phyloP scores from a whole-genome alignment of 257 asterid genomes.

The Petunia axillaris region DNA sequence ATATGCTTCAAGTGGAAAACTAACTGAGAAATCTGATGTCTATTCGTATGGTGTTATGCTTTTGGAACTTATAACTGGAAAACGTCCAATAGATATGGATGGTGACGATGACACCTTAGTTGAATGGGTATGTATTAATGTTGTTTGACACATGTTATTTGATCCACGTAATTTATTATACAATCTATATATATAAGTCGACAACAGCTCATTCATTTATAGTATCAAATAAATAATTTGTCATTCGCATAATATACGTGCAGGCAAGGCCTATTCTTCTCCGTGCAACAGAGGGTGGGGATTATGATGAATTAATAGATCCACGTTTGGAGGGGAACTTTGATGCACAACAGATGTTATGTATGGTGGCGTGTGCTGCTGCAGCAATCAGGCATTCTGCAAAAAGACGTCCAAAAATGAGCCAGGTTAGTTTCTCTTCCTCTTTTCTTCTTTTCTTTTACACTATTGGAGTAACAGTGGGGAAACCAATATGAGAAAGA shows the following conservation, averaged over 20 bases:
- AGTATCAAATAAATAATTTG: neutral
- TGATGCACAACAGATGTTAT: slow-evolving; percentile 70
- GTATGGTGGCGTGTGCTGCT: slow-evolving; percentile 75
- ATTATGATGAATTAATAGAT: slow-evolving; percentile 74
- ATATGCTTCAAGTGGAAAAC: slow-evolving; percentile 89
- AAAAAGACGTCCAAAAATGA: slow-evolving; percentile 85
- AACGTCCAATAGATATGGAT: slow-evolving; percentile 60
- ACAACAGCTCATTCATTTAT: neutral
- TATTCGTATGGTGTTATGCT: slow-evolving; percentile 86
- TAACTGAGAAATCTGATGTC: slow-evolving; percentile 87
- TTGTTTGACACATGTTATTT: neutral
- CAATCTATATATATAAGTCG: neutral
- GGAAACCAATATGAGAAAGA: too few species aligned
- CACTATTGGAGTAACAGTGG: too few species aligned
- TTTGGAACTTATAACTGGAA: slow-evolving; percentile 81
- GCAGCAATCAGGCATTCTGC: slow-evolving; percentile 82
- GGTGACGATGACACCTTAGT: slow-evolving; percentile 75
- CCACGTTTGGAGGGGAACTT: slow-evolving; percentile 58
- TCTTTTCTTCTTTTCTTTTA: neutral
- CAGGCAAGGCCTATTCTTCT: slow-evolving; percentile 80
- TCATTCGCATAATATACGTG: neutral
- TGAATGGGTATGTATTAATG: slow-evolving; percentile 64
- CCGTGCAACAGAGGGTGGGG: slow-evolving; percentile 54
- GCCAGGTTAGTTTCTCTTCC: slow-evolving; percentile 53
- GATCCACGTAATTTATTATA: neutral